These are phyloP conservation scores for Acanthamoeba polyphaga DNA, from an alignment of 208 protist genomes.

Conservation along the genomic window DNA sequence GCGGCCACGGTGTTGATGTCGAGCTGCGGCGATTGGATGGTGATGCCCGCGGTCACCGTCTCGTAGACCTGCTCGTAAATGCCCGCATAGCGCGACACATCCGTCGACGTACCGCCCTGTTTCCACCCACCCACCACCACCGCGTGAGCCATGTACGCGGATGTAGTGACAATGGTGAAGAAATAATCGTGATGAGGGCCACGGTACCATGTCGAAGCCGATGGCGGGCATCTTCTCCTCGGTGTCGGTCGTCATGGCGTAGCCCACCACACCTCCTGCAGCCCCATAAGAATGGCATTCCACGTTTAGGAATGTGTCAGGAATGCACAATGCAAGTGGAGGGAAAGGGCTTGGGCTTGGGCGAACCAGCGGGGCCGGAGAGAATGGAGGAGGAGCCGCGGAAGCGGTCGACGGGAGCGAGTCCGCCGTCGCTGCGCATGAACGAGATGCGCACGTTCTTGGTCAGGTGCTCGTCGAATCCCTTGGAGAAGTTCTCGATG, in stretches of 20 bases:
- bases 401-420: conserved; percentile 94
- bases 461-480: conserved; percentile 79
- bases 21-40: conserved; percentile 95
- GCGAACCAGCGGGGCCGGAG: conserved; percentile 92
- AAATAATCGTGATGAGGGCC: background rate
- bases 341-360: too few species aligned
- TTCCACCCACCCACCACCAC: background rate
- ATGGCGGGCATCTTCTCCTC: conserved; percentile 89
- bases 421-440: conserved; percentile 94
- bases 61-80: conserved; percentile 94
- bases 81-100: conserved; percentile 94
- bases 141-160: background rate
- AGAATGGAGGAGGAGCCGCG: conserved; percentile 95
- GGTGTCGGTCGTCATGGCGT: conserved; percentile 91
- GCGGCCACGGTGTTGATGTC: conserved; percentile 97
- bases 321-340: too few species aligned
- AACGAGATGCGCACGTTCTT: conserved; percentile 81
- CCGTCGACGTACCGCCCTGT: conserved; percentile 95
- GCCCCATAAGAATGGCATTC: background rate
- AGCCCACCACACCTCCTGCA: conserved; percentile 95
- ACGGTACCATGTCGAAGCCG: conserved; percentile 94
- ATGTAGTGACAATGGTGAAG: background rate
- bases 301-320: background rate
- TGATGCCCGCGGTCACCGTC: conserved; percentile 92
- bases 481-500: conserved; percentile 89